phyloP scores from a whole-genome alignment of 495 filamentous ascomycete genomes.

The Schizothecium vesticola region DNA sequence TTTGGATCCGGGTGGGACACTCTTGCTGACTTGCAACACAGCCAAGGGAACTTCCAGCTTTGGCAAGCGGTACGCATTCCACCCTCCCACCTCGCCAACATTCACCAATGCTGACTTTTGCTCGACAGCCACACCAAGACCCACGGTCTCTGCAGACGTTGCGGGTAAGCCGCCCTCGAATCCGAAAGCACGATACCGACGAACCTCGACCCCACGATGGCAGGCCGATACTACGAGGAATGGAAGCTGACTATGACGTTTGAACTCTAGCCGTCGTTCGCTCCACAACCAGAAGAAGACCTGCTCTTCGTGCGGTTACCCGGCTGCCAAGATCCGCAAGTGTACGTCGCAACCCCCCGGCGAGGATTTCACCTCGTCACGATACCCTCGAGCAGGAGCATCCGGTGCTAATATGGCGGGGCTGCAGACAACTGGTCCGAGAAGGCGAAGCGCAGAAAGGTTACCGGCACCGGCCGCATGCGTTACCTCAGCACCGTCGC shows the following conservation, averaged over 20 bases:
- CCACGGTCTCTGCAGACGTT: slow-evolving; percentile 98
- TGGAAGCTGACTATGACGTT: slow-evolving; percentile 17
- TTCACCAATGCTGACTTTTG: slow-evolving; percentile 17
- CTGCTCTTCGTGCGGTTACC: slow-evolving; percentile 96
- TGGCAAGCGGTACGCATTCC: slow-evolving; percentile 64
- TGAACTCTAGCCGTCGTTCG: slow-evolving; percentile 72
- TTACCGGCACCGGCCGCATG: slow-evolving; percentile 91
- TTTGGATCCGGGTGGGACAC: background rate
- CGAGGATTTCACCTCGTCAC: background rate
- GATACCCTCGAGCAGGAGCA: background rate
- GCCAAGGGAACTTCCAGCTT: slow-evolving; percentile 95
- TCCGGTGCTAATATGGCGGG: slow-evolving; percentile 18
- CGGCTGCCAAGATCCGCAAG: slow-evolving; percentile 91
- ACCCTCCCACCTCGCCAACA: background rate
- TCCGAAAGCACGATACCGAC: slow-evolving; percentile 9
- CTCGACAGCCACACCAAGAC: slow-evolving; percentile 84
- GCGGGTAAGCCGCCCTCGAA: slow-evolving; percentile 64
- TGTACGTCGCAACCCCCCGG: slow-evolving; percentile 63
- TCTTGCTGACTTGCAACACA: slow-evolving; percentile 34
- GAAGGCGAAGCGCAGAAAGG: slow-evolving; percentile 99
- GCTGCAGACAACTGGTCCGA: slow-evolving; percentile 91
- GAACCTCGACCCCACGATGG: slow-evolving; percentile 1
- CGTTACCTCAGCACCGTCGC: slow-evolving; percentile 84
- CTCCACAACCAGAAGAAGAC: slow-evolving; percentile 99
- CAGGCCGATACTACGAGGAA: background rate